These are phyloP conservation scores for Candida railenensis DNA, from an alignment of 805 yeast species.

Conservation along the genomic window DNA sequence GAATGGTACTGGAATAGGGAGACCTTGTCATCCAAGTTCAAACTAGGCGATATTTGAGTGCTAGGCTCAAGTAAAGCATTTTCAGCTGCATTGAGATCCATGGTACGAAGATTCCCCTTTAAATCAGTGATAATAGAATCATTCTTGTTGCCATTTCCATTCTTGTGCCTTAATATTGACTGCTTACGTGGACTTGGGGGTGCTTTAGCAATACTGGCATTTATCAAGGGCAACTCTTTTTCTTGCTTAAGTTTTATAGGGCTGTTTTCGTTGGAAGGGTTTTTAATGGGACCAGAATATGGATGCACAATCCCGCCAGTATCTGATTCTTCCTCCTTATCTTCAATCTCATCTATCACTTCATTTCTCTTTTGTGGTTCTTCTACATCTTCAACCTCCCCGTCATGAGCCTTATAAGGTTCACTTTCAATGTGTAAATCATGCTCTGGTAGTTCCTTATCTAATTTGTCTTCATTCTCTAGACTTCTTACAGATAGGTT, in stretches of 20 bases:
- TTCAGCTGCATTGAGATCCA: neutral
- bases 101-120: slow-evolving; percentile 23
- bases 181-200: slow-evolving; percentile 35
- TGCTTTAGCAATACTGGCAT: slow-evolving; percentile 4
- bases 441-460: neutral
- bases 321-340: neutral
- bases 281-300: slow-evolving; percentile 1
- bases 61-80: neutral
- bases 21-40: slow-evolving; percentile 22
- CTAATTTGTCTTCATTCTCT: neutral
- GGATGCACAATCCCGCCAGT: neutral
- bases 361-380: neutral
- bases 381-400: too few species aligned
- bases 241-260: neutral
- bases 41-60: neutral
- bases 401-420: too few species aligned
- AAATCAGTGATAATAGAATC: slow-evolving; percentile 24
- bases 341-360: neutral
- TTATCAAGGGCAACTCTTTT: neutral
- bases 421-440: too few species aligned
- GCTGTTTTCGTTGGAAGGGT: slow-evolving; percentile 4
- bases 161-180: slow-evolving; percentile 37
- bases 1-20: slow-evolving; percentile 31
- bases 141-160: slow-evolving; percentile 19
- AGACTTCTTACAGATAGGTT: neutral